Conservation (phyloP, 208 protist genomes). For the Acanthamoeba quina region DNA sequence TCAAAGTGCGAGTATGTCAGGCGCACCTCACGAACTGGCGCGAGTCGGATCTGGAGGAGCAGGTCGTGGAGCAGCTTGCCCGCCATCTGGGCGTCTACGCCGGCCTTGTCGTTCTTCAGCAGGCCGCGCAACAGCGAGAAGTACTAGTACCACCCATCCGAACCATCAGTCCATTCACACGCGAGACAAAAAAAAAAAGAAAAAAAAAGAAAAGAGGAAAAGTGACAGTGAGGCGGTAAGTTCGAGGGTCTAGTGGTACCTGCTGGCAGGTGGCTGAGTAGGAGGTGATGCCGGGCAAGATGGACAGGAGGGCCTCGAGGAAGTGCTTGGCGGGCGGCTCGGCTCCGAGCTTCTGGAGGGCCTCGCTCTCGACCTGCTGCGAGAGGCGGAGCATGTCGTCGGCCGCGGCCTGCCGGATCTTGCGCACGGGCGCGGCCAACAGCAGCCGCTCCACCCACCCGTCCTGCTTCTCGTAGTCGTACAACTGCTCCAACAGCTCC, state of each 20-base stretch:
- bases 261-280: constrained; percentile 33
- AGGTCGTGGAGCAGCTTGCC: constrained; percentile 66
- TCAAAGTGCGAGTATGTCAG: not conserved
- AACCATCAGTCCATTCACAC: not conserved
- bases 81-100: not conserved
- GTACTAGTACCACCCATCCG: not conserved
- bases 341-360: constrained; percentile 5
- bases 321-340: constrained; percentile 68
- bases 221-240: too few species aligned
- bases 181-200: not conserved
- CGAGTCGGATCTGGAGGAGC: constrained; percentile 31
- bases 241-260: not conserved
- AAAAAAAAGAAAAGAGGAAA: not conserved
- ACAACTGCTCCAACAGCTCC: constrained; percentile 41
- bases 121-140: constrained; percentile 31
- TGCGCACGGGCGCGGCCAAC: not conserved
- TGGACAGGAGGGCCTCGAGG: constrained; percentile 44
- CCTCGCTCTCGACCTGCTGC: not conserved
- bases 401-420: constrained; percentile 52
- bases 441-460: constrained; percentile 52
- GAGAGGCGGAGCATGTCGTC: constrained; percentile 22
- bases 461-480: constrained; percentile 60
- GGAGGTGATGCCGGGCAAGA: constrained; percentile 43
- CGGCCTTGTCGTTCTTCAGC: constrained; percentile 35
- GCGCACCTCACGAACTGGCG: constrained; percentile 49